Percentiles rank a stretch among this genome's conserved stretches.
Evolutionary conservation across 2,329 filamentous ascomycete genomes (phyloP).

Genomic region (Trichoderma sp.): DNA sequence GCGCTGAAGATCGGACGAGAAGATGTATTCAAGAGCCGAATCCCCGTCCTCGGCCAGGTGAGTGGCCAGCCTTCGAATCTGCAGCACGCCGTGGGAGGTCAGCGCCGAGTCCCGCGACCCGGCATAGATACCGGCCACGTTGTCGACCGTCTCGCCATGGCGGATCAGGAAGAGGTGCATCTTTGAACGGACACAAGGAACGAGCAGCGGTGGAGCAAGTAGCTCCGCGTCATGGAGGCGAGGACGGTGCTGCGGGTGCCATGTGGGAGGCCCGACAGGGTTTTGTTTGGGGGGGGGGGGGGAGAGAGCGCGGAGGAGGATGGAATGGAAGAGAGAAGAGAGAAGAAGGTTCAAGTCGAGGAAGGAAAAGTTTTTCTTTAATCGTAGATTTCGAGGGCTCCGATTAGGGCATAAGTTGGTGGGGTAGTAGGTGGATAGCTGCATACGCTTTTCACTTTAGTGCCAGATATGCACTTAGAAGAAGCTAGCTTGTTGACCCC

Average conservation of each 20-base stretch:
- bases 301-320: slow-evolving; percentile 7
- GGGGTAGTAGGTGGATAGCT: slow-evolving; percentile 4
- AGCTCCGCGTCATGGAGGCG: slow-evolving; percentile 30
- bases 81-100: slow-evolving; percentile 79
- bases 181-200: slow-evolving; percentile 28
- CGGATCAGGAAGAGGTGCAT: slow-evolving; percentile 71
- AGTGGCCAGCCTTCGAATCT: slow-evolving; percentile 70
- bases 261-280: slow-evolving; percentile 13
- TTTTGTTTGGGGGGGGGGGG: not conserved
- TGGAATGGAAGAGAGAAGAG: not conserved
- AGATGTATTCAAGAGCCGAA: slow-evolving; percentile 62
- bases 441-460: not conserved
- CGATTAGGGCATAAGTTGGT: slow-evolving; percentile 23
- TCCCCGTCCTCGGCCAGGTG: slow-evolving; percentile 52
- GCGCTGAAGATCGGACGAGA: slow-evolving; percentile 76
- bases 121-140: slow-evolving; percentile 77
- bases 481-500: not conserved
- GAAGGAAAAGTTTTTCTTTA: slow-evolving; percentile 23
- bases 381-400: slow-evolving; percentile 1
- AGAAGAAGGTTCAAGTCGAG: not conserved
- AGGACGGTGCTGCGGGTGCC: slow-evolving; percentile 28
- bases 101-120: slow-evolving; percentile 78
- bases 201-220: slow-evolving; percentile 23
- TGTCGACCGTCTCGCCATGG: slow-evolving; percentile 89
- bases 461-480: not conserved